Base-by-base conservation (phyloP, 345 rosid species). In the Linum lewisii region DNA sequence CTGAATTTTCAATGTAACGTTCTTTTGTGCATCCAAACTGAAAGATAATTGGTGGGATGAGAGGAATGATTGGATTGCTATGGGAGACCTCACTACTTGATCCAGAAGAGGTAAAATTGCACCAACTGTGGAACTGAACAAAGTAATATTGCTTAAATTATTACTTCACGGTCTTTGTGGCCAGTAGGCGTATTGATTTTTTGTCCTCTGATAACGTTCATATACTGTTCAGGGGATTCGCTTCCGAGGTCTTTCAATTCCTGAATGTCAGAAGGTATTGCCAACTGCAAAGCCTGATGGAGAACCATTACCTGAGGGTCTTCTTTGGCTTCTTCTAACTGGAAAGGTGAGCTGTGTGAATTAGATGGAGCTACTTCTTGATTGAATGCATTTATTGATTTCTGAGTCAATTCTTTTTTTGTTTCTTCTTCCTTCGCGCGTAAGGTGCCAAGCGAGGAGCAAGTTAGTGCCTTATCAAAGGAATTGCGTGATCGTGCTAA, bases 71-170 rank as follows among this genome's bases (percentile, higher is more conserved):
- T 53, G 95, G 99, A 42, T 68, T 93, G 67, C 84, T 93, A 7
- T 89, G 99, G 99, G 97, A 93, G 76, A 90, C 97, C 64, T 93
- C 99, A 45, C 80, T 93, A 65, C 97, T 93, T 36, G 99, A 93
- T 65, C 84, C 97, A 2, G 95, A 93, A 29, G 99, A 93, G 91
- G 97, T 89, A 71, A 38, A 38, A 38, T 38, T 38, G 16, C 16
- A 38, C 45, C 16, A 9, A 24, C 13, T 25, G n/a, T 36, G 21
- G 24, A 24, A 47, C 20, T 23, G 25, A 8, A 8, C 2, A 25
- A 47, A 19, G 25, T 11, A 0, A n/a, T 26, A 21, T 20, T 3
- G 16, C 34, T 45, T 37, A 38, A 38, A 15, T 38, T 9, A 6
- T 15, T 2, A 10, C 45, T 24, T 19, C 0, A 9, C n/a, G n/a